Evolutionary conservation across 1,139 yeast species (phyloP).

Genomic region (Saccharomyces pastorianus): DNA sequence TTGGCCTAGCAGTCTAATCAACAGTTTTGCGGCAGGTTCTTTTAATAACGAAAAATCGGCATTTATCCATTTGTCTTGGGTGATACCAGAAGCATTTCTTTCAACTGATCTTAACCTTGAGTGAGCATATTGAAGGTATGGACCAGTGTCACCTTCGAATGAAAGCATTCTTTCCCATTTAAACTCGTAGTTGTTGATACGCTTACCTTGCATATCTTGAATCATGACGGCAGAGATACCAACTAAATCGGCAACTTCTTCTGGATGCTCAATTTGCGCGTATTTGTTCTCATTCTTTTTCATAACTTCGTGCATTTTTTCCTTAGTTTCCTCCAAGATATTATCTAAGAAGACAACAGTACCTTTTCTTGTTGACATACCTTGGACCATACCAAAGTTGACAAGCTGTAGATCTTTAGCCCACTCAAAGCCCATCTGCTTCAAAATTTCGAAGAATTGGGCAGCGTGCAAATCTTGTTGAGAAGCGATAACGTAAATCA

Average conservation of each 20-base stretch:
- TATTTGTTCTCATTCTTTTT: conserved; percentile 85
- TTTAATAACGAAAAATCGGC: conserved; percentile 69
- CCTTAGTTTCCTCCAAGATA: conserved; percentile 89
- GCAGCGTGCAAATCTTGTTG: conserved; percentile 95
- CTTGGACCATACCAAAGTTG: conserved; percentile 96
- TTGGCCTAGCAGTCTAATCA: conserved; percentile 75
- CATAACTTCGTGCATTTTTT: conserved; percentile 96
- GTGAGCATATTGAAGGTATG: conserved; percentile 96
- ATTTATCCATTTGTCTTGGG: conserved; percentile 35
- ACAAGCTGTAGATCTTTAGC: conserved; percentile 71
- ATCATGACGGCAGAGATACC: conserved; percentile 98
- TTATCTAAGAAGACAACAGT: conserved; percentile 95
- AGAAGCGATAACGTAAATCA: conserved; percentile 90
- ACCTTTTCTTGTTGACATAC: conserved; percentile 98
- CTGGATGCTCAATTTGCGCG: conserved; percentile 91
- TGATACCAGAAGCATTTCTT: conserved; percentile 58
- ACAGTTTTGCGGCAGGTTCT: conserved; percentile 66
- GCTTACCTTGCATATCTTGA: conserved; percentile 97
- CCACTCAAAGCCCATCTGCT: conserved; percentile 89
- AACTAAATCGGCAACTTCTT: conserved; percentile 86
- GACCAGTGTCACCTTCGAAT: conserved; percentile 99
- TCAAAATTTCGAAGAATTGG: conserved; percentile 90
- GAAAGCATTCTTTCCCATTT: conserved; percentile 98
- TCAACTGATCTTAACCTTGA: conserved; percentile 93
- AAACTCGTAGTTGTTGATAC: conserved; percentile 91